These are phyloP conservation scores for Funneliformis geosporum DNA, from an alignment of 192 early-diverging fungal species.

Conservation along the genomic window DNA sequence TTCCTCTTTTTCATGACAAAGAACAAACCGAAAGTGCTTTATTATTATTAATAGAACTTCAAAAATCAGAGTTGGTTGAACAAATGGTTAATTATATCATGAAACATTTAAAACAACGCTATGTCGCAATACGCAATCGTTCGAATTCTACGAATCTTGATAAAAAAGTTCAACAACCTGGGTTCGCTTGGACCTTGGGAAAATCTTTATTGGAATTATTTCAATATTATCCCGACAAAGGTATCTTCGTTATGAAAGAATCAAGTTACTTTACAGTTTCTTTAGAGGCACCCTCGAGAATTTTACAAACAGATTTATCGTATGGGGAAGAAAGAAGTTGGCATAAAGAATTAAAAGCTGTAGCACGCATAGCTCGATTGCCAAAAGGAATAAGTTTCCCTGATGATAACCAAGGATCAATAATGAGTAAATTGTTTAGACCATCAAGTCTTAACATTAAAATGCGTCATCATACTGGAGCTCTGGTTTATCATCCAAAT, in stretches of 20 bases:
- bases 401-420: no score
- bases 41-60: conserved; percentile 8
- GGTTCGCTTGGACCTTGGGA: conserved; percentile 9
- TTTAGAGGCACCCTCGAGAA: neutral
- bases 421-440: neutral
- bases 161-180: neutral
- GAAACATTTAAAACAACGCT: neutral
- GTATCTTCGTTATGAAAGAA: neutral
- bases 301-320: conserved; percentile 7
- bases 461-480: neutral
- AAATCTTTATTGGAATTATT: conserved; percentile 1
- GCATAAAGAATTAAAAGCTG: neutral
- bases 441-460: neutral
- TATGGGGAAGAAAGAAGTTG: neutral
- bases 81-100: neutral
- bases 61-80: conserved; percentile 3
- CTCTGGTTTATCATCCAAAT: neutral
- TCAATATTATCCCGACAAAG: conserved; percentile 1
- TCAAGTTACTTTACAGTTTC: neutral
- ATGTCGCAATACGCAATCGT: neutral
- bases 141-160: neutral
- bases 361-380: neutral
- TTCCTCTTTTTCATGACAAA: conserved; percentile 13
- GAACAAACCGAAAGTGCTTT: conserved; percentile 10
- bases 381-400: neutral